Evolutionary conservation across 305 asterid genomes (phyloP), one percentile per base, ranked within the genome.

Genomic region (Solanum hybrid): DNA sequence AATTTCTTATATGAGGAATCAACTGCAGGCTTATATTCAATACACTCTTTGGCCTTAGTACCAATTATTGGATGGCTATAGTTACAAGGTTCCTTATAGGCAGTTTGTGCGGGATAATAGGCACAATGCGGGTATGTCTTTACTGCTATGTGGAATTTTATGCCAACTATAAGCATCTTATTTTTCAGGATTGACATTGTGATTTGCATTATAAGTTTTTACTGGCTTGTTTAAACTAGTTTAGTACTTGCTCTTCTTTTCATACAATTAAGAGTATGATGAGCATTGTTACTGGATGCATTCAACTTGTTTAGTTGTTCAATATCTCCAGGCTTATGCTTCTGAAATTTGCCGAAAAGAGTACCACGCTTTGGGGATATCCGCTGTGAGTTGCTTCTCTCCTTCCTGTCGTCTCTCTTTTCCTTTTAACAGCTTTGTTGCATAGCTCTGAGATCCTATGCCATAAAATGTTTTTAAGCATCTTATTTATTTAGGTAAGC

Each of bases 41-140:
- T 37, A 41, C 95, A 24, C 95, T 96, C 33, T 96, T 96, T 91
- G 98, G 98, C 79, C 91, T 96, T 78, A 94, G 98, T 90, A 92
- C 93, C 45, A 93, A 95, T 92, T 96, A 92, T 89, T 95, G 97
- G 96, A 96, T 96, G 98, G 98, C 98, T 22, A 65, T 96, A 77
- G 31, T 89, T 5, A 94, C 93, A 27, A 94, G 98, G 92, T 96
- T 96, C 90, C 95, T 95, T 89, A 95, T 96, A 34, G 98, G 98
- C 88, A 92, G 97, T 90, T 94, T 96, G 89, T 93, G 95, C 70
- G 97, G 98, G 83, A 88, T 94, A 82, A 96, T 96, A 36, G 98
- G 98, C 17, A 96, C 98, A 26, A 92, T 95, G 92, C 92, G 97
- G 94, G 98, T 96, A 94, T n/a, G 91, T 20, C 90, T 72, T 24